phyloP scores from a whole-genome alignment of 2,329 filamentous ascomycete genomes.

The Curvularia verruculosa region DNA sequence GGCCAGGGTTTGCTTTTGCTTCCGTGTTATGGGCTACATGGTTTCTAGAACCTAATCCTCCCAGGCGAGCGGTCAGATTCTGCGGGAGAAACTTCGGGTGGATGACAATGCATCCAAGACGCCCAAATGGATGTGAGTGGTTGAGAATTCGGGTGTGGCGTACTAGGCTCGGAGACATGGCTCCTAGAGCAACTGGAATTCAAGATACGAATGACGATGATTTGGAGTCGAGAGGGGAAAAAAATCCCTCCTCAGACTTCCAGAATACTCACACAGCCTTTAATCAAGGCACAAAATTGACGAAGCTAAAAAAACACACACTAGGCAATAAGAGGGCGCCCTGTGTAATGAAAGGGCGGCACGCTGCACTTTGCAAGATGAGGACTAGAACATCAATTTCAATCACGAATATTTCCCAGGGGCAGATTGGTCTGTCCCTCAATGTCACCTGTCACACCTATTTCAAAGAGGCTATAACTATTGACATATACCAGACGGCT shows the following conservation, averaged over 20 bases:
- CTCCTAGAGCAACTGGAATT: constrained; percentile 2
- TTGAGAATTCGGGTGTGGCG: constrained; percentile 11
- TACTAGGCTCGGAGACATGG: constrained; percentile 4
- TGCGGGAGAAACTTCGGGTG: not conserved
- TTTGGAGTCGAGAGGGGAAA: not conserved
- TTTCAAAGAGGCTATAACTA: not conserved
- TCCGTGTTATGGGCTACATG: not conserved
- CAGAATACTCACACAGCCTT: not conserved
- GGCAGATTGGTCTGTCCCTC: not conserved
- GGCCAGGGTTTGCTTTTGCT: not conserved
- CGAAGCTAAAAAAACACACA: not conserved
- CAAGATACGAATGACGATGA: too few species aligned
- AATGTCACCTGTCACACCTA: not conserved
- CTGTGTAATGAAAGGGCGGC: not conserved
- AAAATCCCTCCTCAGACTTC: not conserved
- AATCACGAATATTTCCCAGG: constrained; percentile 5
- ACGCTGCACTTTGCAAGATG: not conserved
- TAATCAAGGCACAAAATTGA: not conserved
- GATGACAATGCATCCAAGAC: not conserved
- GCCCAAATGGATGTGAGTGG: not conserved
- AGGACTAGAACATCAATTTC: constrained; percentile 1
- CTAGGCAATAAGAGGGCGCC: not conserved
- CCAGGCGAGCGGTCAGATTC: not conserved
- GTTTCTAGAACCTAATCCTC: not conserved
- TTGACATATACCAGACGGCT: constrained; percentile 2